Evolutionary conservation across 129 eudicot species (phyloP).

Genomic region (Artemisia annua): DNA sequence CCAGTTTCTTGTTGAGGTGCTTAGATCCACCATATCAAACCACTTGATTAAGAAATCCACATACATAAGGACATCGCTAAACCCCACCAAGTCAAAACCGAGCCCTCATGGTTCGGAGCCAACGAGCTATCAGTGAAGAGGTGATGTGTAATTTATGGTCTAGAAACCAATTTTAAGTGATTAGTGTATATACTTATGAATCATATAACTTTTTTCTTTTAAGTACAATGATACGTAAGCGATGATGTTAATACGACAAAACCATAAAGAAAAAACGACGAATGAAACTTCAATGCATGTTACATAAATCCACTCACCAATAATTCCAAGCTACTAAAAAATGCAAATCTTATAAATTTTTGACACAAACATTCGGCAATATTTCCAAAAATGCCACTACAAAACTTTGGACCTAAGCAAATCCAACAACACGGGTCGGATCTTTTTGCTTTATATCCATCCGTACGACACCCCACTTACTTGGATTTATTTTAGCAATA

Average conservation of each 20-base stretch:
- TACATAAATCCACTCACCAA: neutral
- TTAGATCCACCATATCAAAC: too few relatives aligned
- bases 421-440: constrained; percentile 1
- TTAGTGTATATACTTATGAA: neutral
- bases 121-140: too few relatives aligned
- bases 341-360: neutral
- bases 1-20: too few relatives aligned
- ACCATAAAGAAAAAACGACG: neutral
- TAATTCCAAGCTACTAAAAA: neutral
- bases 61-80: too few relatives aligned
- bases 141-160: too few relatives aligned
- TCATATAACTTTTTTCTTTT: neutral
- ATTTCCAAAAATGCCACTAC: constrained; percentile 9
- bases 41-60: too few relatives aligned
- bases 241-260: neutral
- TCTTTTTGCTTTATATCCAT: neutral
- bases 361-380: neutral
- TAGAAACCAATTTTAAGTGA: too few relatives aligned
- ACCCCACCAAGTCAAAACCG: too few relatives aligned
- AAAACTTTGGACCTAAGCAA: neutral
- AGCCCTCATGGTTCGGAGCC: too few relatives aligned
- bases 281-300: neutral
- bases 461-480: neutral
- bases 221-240: neutral
- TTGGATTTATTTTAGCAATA: neutral